Percentiles rank a stretch among this genome's conserved stretches.
phyloP scores from a whole-genome alignment of 176 grass and related monocot species.

The Oryza punctata region DNA sequence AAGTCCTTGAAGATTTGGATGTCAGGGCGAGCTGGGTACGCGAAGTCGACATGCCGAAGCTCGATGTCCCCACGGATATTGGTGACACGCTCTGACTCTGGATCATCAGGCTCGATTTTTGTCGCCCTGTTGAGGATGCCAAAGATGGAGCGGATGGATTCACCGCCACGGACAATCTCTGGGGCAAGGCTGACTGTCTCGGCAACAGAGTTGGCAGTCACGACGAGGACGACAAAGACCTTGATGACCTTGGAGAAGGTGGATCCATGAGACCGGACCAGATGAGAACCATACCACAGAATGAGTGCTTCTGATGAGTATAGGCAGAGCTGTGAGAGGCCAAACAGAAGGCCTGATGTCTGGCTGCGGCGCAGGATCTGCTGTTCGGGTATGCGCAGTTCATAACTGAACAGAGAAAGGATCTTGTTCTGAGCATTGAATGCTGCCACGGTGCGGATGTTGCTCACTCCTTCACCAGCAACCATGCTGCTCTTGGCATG shows the following conservation, averaged over 20 bases:
- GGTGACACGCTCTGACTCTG: slow-evolving; percentile 70
- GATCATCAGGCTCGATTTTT: slow-evolving; percentile 77
- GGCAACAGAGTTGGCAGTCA: slow-evolving; percentile 88
- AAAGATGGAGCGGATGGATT: slow-evolving; percentile 91
- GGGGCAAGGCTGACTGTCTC: slow-evolving; percentile 95
- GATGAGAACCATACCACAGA: slow-evolving; percentile 91
- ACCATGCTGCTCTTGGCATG: slow-evolving; percentile 98
- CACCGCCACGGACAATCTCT: slow-evolving; percentile 78
- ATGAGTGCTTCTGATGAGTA: slow-evolving; percentile 91
- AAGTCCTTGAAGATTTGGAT: slow-evolving; percentile 95
- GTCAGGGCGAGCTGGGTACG: slow-evolving; percentile 78
- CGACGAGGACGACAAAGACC: slow-evolving; percentile 94
- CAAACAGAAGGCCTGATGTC: slow-evolving; percentile 82
- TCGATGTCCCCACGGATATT: slow-evolving; percentile 82
- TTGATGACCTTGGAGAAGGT: slow-evolving; percentile 99
- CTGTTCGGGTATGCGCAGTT: slow-evolving; percentile 70
- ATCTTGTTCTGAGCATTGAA: slow-evolving; percentile 93
- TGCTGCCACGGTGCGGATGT: slow-evolving; percentile 91
- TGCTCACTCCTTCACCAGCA: slow-evolving; percentile 89
- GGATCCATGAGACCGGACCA: slow-evolving; percentile 68
- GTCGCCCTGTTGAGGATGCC: slow-evolving; percentile 81
- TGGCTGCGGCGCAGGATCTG: slow-evolving; percentile 85
- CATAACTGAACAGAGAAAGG: slow-evolving; percentile 73
- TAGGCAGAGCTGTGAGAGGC: slow-evolving; percentile 84
- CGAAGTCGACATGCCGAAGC: slow-evolving; percentile 83